These are phyloP conservation scores for Allium sativum DNA, from an alignment of 106 monocot genomes.

Conservation along the genomic window DNA sequence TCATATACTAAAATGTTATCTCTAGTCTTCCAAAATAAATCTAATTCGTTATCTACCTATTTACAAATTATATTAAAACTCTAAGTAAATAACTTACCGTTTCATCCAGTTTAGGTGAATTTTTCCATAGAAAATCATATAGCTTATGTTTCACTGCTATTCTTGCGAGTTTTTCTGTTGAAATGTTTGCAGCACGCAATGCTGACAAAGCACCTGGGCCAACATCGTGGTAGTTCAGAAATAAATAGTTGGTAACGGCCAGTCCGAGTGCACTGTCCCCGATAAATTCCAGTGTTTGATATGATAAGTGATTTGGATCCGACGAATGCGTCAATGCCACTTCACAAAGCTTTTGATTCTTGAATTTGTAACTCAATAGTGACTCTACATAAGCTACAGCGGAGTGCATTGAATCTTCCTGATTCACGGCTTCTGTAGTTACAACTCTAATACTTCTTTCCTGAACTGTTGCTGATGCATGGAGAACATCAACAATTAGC, in stretches of 20 bases:
- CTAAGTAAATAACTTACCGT: neutral
- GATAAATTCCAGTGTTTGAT: slow-evolving; percentile 39
- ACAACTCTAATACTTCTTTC: too few species aligned
- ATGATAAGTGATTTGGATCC: slow-evolving; percentile 4
- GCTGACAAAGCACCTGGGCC: slow-evolving; percentile 18
- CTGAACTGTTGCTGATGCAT: too few species aligned
- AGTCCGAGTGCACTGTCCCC: slow-evolving; percentile 31
- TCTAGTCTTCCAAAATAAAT: too few species aligned
- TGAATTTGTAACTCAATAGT: slow-evolving; percentile 17
- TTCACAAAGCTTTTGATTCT: slow-evolving; percentile 10
- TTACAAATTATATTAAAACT: neutral
- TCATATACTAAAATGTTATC: too few species aligned
- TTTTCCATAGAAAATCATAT: slow-evolving; percentile 23
- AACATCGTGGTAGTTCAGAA: slow-evolving; percentile 10
- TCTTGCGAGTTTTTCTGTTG: slow-evolving; percentile 38
- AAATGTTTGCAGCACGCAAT: slow-evolving; percentile 32
- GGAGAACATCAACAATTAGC: too few species aligned
- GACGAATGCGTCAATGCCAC: slow-evolving; percentile 45
- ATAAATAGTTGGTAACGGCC: slow-evolving; percentile 26
- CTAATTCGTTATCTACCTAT: neutral
- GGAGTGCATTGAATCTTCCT: too few species aligned
- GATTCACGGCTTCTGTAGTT: too few species aligned
- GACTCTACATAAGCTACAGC: too few species aligned
- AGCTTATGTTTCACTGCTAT: slow-evolving; percentile 24
- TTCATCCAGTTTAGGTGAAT: slow-evolving; percentile 13